Evolutionary conservation across 1,284 basidiomycete genomes (phyloP), one percentile per base, ranked within the genome.

Genomic region (Mycosarcoma mackinlayi): DNA sequence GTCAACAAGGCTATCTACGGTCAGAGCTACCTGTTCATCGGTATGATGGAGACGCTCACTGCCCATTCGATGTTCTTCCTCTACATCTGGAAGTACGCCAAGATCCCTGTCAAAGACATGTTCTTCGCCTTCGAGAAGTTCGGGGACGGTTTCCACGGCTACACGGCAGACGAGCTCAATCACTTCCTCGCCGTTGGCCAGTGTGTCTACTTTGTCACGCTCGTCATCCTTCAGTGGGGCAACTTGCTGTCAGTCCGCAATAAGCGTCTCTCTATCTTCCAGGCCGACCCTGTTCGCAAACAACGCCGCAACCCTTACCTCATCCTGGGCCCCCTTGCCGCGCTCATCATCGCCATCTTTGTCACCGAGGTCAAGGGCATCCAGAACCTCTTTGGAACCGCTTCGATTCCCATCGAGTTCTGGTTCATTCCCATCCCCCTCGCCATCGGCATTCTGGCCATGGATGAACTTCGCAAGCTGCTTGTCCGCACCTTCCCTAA

Each of bases 201-300:
- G 56, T 46, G 64, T 35, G 59, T 76, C 66, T 85, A 84, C 78
- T 88, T 87, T 80, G 87, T 88, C 83, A 89, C 87, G 28, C 85
- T 90, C 37, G 87, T 90, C 45, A 85, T 89, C 60, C 88, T 88
- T 86, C 89, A 90, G 83, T 90, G 87, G 85, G 88, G 49, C 38
- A 75, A 77, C 54, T 49, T 79, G 51, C 60, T 77, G 21, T 54
- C 51, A 27, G 86, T 86, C 2, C 85, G 87, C 19, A 87, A 86
- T 1, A 85, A 87, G 49, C 84, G 85, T 52, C 83, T 87, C 8
- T 81, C 54, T 7, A 63, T 88, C 56, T 69, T 78, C 51, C 76
- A 79, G 47, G 64, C 70, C 46, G 54, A 61, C 8, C 77, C 76
- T 7, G 53, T 73, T 39, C 54, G 61, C 42, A 49, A 52, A 24